Conservation (phyloP, 2,329 filamentous ascomycete genomes). For the Teratosphaeria nubilosa region DNA sequence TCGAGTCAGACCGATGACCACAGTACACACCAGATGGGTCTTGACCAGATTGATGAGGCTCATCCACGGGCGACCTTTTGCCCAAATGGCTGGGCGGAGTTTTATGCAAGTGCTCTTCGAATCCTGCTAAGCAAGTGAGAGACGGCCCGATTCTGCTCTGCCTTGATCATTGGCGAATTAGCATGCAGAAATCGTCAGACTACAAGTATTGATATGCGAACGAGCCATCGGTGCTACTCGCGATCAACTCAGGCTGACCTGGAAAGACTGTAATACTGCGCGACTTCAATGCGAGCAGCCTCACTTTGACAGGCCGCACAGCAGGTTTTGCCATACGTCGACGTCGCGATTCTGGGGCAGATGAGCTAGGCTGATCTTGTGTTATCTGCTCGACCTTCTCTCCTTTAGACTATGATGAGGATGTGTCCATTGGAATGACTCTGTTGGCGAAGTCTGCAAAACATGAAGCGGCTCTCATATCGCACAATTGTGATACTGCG, state of each 20-base stretch:
- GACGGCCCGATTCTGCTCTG: background rate
- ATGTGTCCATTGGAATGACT: background rate
- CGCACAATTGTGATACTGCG: background rate
- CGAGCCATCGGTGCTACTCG: background rate
- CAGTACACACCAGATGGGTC: background rate
- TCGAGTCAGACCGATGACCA: background rate
- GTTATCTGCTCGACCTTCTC: background rate
- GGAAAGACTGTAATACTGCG: background rate
- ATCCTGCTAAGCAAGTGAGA: too few species aligned
- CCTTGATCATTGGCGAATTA: background rate
- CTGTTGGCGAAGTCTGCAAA: background rate
- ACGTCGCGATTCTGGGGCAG: background rate
- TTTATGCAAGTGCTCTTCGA: too few species aligned
- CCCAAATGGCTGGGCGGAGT: background rate
- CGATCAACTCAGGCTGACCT: background rate
- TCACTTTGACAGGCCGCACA: background rate
- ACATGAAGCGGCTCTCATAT: background rate
- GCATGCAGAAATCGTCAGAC: background rate
- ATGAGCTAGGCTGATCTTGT: background rate
- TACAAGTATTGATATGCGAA: background rate
- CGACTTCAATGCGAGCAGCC: background rate
- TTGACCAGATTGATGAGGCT: background rate
- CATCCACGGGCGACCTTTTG: background rate
- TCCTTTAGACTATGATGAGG: background rate
- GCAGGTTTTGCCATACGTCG: background rate